Conservation (phyloP, 2,329 filamentous ascomycete genomes). For the Clarireedia paspali region DNA sequence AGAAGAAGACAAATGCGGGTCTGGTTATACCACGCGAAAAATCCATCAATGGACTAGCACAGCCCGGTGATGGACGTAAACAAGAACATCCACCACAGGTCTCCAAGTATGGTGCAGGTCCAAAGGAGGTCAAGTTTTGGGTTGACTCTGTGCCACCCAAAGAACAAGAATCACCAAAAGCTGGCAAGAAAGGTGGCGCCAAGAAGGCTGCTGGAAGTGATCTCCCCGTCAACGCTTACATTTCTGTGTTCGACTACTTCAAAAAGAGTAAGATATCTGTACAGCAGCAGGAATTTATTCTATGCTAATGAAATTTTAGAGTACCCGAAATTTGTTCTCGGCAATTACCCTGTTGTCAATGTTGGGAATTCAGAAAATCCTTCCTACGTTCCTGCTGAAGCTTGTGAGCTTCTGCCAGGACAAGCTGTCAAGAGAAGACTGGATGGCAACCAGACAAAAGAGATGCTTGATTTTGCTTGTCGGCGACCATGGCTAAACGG, state of each 20-base stretch:
- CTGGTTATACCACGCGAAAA: constrained; percentile 33
- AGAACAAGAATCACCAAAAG: background rate
- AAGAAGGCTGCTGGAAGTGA: constrained; percentile 27
- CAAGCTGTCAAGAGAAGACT: constrained; percentile 57
- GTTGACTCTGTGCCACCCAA: constrained; percentile 29
- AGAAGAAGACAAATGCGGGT: constrained; percentile 28
- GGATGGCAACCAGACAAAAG: constrained; percentile 49
- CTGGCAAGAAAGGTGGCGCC: constrained; percentile 16
- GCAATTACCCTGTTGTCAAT: constrained; percentile 52
- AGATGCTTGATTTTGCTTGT: constrained; percentile 69
- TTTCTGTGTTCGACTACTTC: constrained; percentile 52
- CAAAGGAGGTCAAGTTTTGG: constrained; percentile 49
- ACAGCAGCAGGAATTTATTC: background rate
- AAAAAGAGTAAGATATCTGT: constrained; percentile 28
- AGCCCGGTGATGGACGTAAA: constrained; percentile 30
- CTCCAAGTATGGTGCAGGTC: constrained; percentile 35
- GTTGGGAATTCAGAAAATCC: constrained; percentile 50
- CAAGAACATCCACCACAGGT: constrained; percentile 31
- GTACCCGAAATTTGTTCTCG: constrained; percentile 44
- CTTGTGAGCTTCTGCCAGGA: constrained; percentile 54
- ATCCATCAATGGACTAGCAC: constrained; percentile 40
- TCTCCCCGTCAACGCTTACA: constrained; percentile 32
- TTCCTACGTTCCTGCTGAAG: constrained; percentile 58
- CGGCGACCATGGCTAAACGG: constrained; percentile 60
- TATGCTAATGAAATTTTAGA: constrained; percentile 31